Percentiles rank a stretch among this genome's conserved stretches.
Conservation (phyloP, 768 basidiomycete species). For the Dioszegia crocea region DNA sequence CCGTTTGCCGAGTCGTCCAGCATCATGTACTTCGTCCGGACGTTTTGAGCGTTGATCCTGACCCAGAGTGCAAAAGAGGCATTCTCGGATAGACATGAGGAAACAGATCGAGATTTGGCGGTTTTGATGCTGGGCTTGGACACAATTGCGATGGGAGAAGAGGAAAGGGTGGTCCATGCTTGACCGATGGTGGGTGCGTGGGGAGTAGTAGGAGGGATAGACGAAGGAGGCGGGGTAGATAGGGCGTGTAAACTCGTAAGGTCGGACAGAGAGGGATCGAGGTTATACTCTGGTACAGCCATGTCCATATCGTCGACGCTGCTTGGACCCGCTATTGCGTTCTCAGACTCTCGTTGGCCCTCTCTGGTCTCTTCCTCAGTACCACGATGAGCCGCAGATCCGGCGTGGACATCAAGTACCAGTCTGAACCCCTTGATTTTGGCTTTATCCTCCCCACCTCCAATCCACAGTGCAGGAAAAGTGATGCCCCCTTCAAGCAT, state of each 20-base stretch:
- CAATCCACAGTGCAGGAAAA: constrained; percentile 41
- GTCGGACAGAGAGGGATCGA: no score
- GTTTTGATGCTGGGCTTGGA: constrained; percentile 90
- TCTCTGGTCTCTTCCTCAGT: no score
- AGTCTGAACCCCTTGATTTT: constrained; percentile 41
- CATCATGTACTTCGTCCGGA: constrained; percentile 95
- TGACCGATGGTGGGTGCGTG: background rate
- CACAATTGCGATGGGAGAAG: constrained; percentile 86
- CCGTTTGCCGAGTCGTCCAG: constrained; percentile 56
- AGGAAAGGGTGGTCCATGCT: constrained; percentile 80
- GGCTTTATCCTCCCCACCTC: constrained; percentile 17
- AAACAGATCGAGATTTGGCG: constrained; percentile 80
- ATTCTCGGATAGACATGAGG: constrained; percentile 84
- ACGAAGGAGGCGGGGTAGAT: no score
- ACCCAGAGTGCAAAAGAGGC: constrained; percentile 91
- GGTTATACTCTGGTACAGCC: background rate
- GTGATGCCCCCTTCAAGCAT: constrained; percentile 33
- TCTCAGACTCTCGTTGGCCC: no score
- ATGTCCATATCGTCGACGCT: background rate
- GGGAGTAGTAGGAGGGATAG: background rate
- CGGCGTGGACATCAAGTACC: constrained; percentile 19
- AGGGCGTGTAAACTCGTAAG: no score
- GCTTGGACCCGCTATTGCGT: no score
- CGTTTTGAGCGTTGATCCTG: constrained; percentile 93
- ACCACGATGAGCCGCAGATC: constrained; percentile 6